These are phyloP conservation scores for Pyrenophora teres DNA, from an alignment of 2,329 filamentous ascomycete genomes.

Conservation along the genomic window DNA sequence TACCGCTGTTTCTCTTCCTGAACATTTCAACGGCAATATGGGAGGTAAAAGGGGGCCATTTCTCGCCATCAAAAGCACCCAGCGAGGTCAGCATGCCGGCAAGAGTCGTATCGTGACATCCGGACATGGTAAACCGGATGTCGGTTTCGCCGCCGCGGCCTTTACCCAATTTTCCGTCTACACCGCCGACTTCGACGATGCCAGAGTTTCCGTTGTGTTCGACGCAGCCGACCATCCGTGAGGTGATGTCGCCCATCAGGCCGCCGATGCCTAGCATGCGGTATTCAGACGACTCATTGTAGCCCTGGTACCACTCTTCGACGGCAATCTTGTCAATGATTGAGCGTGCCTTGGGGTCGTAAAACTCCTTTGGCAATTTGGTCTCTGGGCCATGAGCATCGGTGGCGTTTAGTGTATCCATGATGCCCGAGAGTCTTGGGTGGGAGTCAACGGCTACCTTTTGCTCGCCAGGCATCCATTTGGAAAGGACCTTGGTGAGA, in stretches of 20 bases:
- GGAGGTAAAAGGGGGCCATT: slow-evolving; percentile 93
- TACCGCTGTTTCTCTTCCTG: slow-evolving; percentile 52
- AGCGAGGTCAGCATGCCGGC: slow-evolving; percentile 77
- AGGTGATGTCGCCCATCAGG: slow-evolving; percentile 80
- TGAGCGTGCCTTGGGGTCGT: slow-evolving; percentile 71
- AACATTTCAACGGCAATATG: slow-evolving; percentile 93
- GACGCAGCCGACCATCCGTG: slow-evolving; percentile 50
- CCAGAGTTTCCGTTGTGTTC: slow-evolving; percentile 45
- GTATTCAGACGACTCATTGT: slow-evolving; percentile 82
- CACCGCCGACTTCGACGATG: slow-evolving; percentile 48
- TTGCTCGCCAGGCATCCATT: slow-evolving; percentile 77
- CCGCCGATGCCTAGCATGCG: slow-evolving; percentile 85
- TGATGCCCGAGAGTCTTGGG: slow-evolving; percentile 83
- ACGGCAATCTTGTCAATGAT: slow-evolving; percentile 75
- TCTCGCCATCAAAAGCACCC: slow-evolving; percentile 72
- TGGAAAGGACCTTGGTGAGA: slow-evolving; percentile 74
- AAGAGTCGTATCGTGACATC: slow-evolving; percentile 93
- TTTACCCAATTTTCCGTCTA: slow-evolving; percentile 41
- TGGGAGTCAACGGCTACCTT: slow-evolving; percentile 81
- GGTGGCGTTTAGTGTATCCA: slow-evolving; percentile 92
- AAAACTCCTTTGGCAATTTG: slow-evolving; percentile 81
- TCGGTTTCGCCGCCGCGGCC: slow-evolving; percentile 55
- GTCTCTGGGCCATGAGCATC: slow-evolving; percentile 82
- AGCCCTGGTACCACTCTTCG: slow-evolving; percentile 93
- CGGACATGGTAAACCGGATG: slow-evolving; percentile 77